phyloP scores from a whole-genome alignment of 2,329 filamentous ascomycete species.

The Metarhizium anisopliae region DNA sequence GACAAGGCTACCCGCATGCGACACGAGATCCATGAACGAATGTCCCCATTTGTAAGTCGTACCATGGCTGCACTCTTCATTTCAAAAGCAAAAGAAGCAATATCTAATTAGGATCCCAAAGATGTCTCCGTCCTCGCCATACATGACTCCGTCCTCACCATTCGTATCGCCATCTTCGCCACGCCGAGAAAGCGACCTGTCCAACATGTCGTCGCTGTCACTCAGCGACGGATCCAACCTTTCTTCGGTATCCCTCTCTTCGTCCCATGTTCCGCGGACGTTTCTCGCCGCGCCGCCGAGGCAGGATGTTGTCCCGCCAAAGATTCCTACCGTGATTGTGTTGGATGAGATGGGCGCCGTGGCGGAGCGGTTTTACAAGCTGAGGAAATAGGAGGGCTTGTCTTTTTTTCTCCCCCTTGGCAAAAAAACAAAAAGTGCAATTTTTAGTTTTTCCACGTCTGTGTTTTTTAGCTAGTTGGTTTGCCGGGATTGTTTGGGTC shows the following conservation, averaged over 20 bases:
- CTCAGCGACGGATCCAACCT: conserved; percentile 4
- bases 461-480: neutral
- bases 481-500: neutral
- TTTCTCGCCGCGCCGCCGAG: neutral
- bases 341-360: conserved; percentile 3
- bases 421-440: too few species aligned
- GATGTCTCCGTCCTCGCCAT: neutral
- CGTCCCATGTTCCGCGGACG: neutral
- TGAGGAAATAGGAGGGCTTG: neutral
- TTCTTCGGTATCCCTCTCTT: neutral
- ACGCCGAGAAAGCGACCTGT: conserved; percentile 1
- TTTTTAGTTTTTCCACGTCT: neutral
- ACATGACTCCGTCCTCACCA: conserved; percentile 1
- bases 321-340: neutral
- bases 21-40: conserved; percentile 36
- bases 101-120: neutral
- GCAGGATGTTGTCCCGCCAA: neutral
- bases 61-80: neutral
- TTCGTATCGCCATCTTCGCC: neutral
- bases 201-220: conserved; percentile 3
- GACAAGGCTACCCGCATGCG: conserved; percentile 35
- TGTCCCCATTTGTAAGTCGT: conserved; percentile 18
- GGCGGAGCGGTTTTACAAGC: conserved; percentile 3
- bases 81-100: neutral
- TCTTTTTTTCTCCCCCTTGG: neutral